Conservation (phyloP, 2,329 filamentous ascomycete genomes). For the Apiospora arundinis region DNA sequence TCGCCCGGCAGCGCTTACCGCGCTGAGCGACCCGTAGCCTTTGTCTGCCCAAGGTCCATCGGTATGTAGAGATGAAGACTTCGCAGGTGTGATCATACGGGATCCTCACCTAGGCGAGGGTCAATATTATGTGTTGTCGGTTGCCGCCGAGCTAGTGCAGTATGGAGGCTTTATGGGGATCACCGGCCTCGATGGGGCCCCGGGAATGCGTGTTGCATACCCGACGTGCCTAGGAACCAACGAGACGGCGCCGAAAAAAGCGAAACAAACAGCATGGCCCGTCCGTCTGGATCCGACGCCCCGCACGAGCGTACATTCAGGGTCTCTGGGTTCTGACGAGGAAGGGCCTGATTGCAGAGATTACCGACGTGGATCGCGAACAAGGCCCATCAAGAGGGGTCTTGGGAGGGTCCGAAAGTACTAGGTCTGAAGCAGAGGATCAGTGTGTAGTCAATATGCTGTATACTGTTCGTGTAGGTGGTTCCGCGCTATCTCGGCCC, state of each 20-base stretch:
- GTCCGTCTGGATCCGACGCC: neutral
- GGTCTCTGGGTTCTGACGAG: neutral
- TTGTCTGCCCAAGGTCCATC: neutral
- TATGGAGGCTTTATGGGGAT: neutral
- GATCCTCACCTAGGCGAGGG: neutral
- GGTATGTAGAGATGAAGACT: neutral
- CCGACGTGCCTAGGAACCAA: neutral
- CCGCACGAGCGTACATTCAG: neutral
- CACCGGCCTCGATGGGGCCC: neutral
- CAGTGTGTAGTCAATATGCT: neutral
- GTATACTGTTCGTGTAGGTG: neutral
- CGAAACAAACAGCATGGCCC: neutral
- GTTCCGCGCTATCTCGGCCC: neutral
- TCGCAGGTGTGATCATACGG: neutral
- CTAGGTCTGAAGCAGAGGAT: neutral
- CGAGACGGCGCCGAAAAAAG: neutral
- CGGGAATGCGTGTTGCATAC: neutral
- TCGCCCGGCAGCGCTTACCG: neutral
- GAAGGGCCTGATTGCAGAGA: neutral
- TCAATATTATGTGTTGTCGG: conserved; percentile 7
- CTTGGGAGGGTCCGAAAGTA: neutral
- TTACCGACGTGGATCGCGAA: neutral
- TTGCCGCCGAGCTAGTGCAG: neutral
- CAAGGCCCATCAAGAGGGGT: neutral
- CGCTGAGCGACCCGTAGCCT: neutral